Percentiles rank a stretch among this genome's conserved stretches.
Conservation (phyloP, 768 basidiomycete species). For the Rhodosporidiobolus sp. region DNA sequence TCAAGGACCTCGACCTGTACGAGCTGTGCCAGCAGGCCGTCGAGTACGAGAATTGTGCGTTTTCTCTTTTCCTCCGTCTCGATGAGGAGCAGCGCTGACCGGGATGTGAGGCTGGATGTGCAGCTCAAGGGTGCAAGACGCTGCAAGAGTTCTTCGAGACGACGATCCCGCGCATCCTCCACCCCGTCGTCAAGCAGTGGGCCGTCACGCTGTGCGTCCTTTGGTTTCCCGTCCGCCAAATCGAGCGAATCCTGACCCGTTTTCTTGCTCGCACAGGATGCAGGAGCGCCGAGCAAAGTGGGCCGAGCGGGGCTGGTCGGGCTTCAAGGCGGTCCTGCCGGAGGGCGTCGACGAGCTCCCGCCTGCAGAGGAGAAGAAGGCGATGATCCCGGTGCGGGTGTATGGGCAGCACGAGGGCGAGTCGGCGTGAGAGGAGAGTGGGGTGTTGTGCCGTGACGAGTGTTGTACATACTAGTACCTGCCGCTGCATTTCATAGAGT, state of each 20-base stretch:
- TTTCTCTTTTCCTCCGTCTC: too few relatives aligned
- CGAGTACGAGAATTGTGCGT: constrained; percentile 43
- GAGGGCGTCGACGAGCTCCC: background rate
- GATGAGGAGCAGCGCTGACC: background rate
- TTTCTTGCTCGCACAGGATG: constrained; percentile 8
- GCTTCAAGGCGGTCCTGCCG: constrained; percentile 9
- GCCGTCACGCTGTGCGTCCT: constrained; percentile 55
- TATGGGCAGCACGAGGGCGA: constrained; percentile 24
- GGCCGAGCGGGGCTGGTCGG: constrained; percentile 26
- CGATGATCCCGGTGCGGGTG: constrained; percentile 24
- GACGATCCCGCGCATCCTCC: constrained; percentile 68
- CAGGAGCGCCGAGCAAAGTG: constrained; percentile 11
- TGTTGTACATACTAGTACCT: constrained; percentile 2
- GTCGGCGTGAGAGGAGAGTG: background rate
- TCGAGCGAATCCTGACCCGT: background rate
- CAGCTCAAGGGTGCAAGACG: constrained; percentile 59
- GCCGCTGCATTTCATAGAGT: background rate
- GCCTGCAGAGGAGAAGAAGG: background rate
- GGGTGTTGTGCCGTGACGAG: background rate
- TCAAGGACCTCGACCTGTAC: constrained; percentile 84
- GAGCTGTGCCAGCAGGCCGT: constrained; percentile 83
- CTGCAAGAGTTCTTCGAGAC: constrained; percentile 77
- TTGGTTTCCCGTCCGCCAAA: background rate
- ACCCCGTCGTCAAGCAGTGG: constrained; percentile 72
- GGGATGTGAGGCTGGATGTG: constrained; percentile 51